Conservation (phyloP, 2,329 filamentous ascomycete genomes). For the Colletotrichum chrysophilum region DNA sequence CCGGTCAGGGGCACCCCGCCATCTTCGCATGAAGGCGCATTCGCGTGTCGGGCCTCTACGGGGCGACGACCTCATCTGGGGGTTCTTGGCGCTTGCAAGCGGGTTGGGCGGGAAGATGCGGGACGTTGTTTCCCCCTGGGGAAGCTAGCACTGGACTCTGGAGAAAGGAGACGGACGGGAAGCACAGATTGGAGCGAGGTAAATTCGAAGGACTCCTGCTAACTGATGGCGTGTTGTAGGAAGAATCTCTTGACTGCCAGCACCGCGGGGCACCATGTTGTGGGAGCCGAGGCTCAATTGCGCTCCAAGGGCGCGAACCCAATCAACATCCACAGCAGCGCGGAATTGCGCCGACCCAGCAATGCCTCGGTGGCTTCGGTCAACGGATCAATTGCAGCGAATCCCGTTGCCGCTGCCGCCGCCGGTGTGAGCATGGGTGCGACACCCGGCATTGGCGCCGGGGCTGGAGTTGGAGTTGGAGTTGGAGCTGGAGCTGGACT, state of each 20-base stretch:
- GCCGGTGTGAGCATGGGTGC: background rate
- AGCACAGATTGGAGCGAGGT: background rate
- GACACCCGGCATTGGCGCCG: slow-evolving; percentile 1
- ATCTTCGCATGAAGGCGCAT: background rate
- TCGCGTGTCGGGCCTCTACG: background rate
- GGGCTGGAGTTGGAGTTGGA: slow-evolving; percentile 13
- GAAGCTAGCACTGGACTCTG: background rate
- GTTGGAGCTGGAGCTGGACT: slow-evolving; percentile 14
- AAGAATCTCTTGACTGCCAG: slow-evolving; percentile 48
- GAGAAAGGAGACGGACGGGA: background rate
- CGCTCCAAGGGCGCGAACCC: slow-evolving; percentile 41
- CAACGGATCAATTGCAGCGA: slow-evolving; percentile 25
- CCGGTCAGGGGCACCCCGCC: background rate
- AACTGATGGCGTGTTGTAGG: slow-evolving; percentile 30
- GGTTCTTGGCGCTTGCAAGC: background rate
- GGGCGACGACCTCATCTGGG: background rate
- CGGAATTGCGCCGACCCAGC: slow-evolving; percentile 44
- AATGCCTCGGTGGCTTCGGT: slow-evolving; percentile 29
- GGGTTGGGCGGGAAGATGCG: background rate
- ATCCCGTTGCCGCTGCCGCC: background rate
- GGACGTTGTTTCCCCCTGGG: background rate
- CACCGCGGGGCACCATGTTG: slow-evolving; percentile 34
- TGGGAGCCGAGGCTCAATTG: slow-evolving; percentile 51
- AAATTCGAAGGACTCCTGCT: background rate
- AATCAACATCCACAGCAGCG: slow-evolving; percentile 39